phyloP scores from a whole-genome alignment of 1,139 yeast genomes.

The Blastobotrys arbuscula region DNA sequence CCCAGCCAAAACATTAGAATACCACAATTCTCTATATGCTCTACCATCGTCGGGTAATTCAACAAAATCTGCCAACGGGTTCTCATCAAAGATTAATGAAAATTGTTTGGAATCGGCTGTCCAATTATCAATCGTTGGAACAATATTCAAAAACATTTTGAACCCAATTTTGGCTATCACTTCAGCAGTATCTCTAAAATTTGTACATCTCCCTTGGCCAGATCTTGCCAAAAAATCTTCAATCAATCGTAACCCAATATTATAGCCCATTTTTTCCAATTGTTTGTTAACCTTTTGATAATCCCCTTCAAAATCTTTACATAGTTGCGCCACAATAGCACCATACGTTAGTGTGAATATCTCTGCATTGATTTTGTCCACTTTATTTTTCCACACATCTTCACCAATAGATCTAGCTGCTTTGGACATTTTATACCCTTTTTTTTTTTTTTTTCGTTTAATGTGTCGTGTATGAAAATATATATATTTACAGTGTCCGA shows the following conservation, averaged over 20 bases:
- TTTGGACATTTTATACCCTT: constrained; percentile 42
- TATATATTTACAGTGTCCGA: too few relatives aligned
- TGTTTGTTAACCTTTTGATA: constrained; percentile 76
- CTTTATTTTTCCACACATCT: constrained; percentile 85
- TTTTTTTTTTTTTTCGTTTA: not conserved
- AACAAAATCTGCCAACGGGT: constrained; percentile 92
- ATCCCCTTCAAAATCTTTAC: constrained; percentile 74
- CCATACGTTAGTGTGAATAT: constrained; percentile 91
- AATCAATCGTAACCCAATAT: constrained; percentile 83
- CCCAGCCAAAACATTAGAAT: constrained; percentile 84
- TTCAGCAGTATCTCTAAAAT: constrained; percentile 84
- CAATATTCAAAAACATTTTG: constrained; percentile 77
- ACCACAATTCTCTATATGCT: constrained; percentile 78
- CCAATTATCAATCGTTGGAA: constrained; percentile 77
- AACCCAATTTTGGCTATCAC: constrained; percentile 81
- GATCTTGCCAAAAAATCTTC: constrained; percentile 92
- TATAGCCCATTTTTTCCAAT: constrained; percentile 89
- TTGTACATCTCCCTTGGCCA: constrained; percentile 72
- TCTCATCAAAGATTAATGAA: constrained; percentile 68
- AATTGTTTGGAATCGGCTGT: constrained; percentile 68
- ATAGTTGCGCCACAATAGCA: constrained; percentile 86
- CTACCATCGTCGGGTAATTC: constrained; percentile 78
- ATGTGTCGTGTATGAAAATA: constrained; percentile 2
- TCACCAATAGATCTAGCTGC: constrained; percentile 61
- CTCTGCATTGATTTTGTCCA: constrained; percentile 89